Evolutionary conservation across 164 flowering plant genomes (phyloP), one percentile per base, ranked within the genome.

Genomic region (Annona cherimola): DNA sequence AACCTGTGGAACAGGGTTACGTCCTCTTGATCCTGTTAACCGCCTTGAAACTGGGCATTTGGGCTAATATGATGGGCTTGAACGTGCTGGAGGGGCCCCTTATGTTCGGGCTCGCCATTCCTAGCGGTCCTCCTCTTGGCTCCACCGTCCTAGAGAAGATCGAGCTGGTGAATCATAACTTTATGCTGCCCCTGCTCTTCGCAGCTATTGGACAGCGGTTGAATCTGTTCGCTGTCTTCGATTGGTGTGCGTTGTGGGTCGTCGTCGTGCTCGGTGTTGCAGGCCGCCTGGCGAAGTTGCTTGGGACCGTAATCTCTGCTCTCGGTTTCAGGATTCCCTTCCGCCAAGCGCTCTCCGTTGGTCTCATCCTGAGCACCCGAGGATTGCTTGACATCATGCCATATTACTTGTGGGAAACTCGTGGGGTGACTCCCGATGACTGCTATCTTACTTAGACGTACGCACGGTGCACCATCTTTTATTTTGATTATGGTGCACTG

Each of bases 351-450:
- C 40, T 68, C 12, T 45, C 70, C 41, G 42, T 68, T 1, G 70
- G 70, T 5, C 70, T 68, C 35, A 50, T 45, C 42, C 45, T 68
- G 61, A 68, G 8, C n/a, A 1, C 9, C 42, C 18, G 18, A 3
- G 70, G 72, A 12, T 2, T 69, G 0, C 16, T 69, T 5, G 71
- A 69, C n/a, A 16, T 66, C 35, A 16, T 66, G 54, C 1, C 86
- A 71, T 80, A 79, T 67, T 20, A 80, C 1, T 87, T 81, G 50
- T 86, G 86, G 86, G 63, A 78, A 73, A 89, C 85, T 61, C 76
- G 77, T 62, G 46, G 66, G 84, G 89, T 89, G n/a, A n/a, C n/a
- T n/a, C n/a, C n/a, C n/a, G n/a, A n/a, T n/a, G n/a, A n/a, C n/a
- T n/a, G n/a, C n/a, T n/a, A n/a, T n/a, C n/a, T n/a, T n/a, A n/a